phyloP scores from a whole-genome alignment of 345 rosid species.

The Erysimum cheiranthoides region DNA sequence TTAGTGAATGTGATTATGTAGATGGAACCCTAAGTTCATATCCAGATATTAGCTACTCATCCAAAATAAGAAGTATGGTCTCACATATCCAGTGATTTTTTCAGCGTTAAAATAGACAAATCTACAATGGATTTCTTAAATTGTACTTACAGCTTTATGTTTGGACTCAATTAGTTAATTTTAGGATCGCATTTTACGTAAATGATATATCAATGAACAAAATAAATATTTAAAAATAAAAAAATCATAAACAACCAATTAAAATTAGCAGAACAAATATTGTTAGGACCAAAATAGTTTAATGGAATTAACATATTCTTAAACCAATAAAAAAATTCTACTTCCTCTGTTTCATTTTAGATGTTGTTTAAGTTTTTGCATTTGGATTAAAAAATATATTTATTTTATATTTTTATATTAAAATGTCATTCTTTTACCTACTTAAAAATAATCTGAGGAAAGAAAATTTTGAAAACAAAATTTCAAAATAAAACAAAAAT shows the following conservation, averaged over 20 bases:
- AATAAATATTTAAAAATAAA: not conserved
- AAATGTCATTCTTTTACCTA: too few species aligned
- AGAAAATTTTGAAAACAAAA: too few species aligned
- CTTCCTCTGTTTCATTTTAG: too few species aligned
- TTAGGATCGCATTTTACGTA: not conserved
- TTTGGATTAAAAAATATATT: too few species aligned
- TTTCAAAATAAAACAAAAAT: too few species aligned
- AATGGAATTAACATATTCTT: not conserved
- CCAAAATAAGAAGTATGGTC: slow-evolving; percentile 8
- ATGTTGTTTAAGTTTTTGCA: too few species aligned
- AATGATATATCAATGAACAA: not conserved
- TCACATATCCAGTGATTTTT: not conserved
- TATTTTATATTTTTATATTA: too few species aligned
- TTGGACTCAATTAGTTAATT: not conserved
- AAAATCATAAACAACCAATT: slow-evolving; percentile 9
- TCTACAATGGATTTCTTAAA: not conserved
- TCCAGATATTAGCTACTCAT: slow-evolving; percentile 11
- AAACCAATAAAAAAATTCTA: not conserved
- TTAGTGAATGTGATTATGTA: slow-evolving; percentile 10
- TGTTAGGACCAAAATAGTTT: not conserved
- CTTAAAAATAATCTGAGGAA: too few species aligned
- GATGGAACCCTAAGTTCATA: slow-evolving; percentile 26
- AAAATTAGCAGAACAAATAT: not conserved
- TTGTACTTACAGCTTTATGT: not conserved
- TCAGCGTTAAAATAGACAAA: not conserved